phyloP scores from a whole-genome alignment of 2,329 filamentous ascomycete species.

The Fusarium sp. region DNA sequence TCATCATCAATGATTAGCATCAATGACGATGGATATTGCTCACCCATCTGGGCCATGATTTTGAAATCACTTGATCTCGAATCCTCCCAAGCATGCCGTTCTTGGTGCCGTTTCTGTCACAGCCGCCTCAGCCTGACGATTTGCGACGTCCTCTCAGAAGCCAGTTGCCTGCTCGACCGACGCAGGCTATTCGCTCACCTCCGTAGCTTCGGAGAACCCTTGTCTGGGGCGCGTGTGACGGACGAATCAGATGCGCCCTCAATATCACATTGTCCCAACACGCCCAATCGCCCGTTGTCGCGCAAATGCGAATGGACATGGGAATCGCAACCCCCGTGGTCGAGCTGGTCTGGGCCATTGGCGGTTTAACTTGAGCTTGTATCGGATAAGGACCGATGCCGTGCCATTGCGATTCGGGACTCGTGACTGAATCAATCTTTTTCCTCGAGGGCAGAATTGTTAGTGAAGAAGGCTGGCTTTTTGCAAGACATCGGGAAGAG shows the following conservation, averaged over 20 bases:
- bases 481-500: slow-evolving; percentile 33
- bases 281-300: slow-evolving; percentile 28
- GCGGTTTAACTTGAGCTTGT: slow-evolving; percentile 16
- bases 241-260: slow-evolving; percentile 39
- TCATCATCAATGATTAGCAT: not conserved
- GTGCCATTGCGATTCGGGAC: not conserved
- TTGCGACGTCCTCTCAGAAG: slow-evolving; percentile 10
- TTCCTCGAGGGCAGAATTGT: not conserved
- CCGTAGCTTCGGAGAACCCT: slow-evolving; percentile 27
- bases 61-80: slow-evolving; percentile 27
- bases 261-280: slow-evolving; percentile 43
- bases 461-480: slow-evolving; percentile 3
- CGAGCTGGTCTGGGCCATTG: slow-evolving; percentile 37
- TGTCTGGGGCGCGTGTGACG: slow-evolving; percentile 13
- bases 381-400: slow-evolving; percentile 1
- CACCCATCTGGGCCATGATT: not conserved
- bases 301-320: slow-evolving; percentile 38
- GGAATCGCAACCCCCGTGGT: slow-evolving; percentile 39
- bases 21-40: not conserved
- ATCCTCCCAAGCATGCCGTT: slow-evolving; percentile 1
- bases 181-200: slow-evolving; percentile 25
- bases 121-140: slow-evolving; percentile 26
- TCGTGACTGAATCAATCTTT: slow-evolving; percentile 19
- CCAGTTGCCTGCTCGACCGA: slow-evolving; percentile 10
- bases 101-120: not conserved